phyloP scores from a whole-genome alignment of 1,139 yeast species.

The Taphrina betulina region DNA sequence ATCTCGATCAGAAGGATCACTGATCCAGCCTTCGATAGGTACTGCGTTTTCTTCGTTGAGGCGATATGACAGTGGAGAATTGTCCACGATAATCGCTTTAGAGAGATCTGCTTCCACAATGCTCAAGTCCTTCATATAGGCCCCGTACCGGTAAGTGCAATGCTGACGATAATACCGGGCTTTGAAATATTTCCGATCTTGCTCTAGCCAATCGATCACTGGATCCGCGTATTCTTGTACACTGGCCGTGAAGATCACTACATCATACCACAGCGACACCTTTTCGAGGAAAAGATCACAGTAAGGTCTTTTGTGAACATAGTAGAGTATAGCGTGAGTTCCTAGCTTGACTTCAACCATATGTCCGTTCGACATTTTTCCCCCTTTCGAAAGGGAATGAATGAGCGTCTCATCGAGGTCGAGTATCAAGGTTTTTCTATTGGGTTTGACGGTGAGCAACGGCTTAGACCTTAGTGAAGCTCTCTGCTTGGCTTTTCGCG shows the following conservation, averaged over 20 bases:
- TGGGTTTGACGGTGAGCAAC: conserved; percentile 8
- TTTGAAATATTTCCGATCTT: conserved; percentile 53
- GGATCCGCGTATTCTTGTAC: conserved; percentile 97
- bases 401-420: conserved; percentile 93
- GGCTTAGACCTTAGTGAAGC: conserved; percentile 4
- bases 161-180: conserved; percentile 74
- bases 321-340: conserved; percentile 69
- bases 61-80: conserved; percentile 86
- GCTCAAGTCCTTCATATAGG: conserved; percentile 82
- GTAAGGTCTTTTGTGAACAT: conserved; percentile 87
- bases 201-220: conserved; percentile 82
- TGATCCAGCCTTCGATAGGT: conserved; percentile 95
- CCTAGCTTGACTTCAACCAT: conserved; percentile 82
- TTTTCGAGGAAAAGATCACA: conserved; percentile 80
- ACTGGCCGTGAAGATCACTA: conserved; percentile 89
- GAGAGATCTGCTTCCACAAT: conserved; percentile 58
- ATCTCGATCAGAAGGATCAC: conserved; percentile 85
- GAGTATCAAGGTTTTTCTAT: conserved; percentile 65
- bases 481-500: conserved; percentile 11
- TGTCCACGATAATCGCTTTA: conserved; percentile 78
- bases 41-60: conserved; percentile 81
- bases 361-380: conserved; percentile 58
- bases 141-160: conserved; percentile 73
- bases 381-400: conserved; percentile 77
- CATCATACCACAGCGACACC: conserved; percentile 81